A percentile compares a stretch with the other conserved stretches of the same genome.
Conservation (phyloP, 139 green algal species). For the Micromonas pusilla region DNA sequence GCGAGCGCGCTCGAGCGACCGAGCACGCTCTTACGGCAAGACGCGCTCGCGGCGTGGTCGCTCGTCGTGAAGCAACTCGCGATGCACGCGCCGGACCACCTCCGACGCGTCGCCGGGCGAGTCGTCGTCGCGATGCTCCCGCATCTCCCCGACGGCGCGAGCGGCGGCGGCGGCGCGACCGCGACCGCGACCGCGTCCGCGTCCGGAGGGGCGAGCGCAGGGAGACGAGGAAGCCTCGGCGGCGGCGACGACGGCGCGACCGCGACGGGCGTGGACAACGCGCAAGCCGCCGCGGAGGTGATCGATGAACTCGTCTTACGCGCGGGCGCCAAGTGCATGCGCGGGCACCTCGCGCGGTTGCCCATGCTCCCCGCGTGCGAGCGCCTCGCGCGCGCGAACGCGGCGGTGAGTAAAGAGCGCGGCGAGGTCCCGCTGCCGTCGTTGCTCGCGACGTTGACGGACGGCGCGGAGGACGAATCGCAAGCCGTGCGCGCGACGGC, state of each 20-base stretch:
- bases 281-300: slow-evolving; percentile 1
- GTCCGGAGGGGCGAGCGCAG: not conserved
- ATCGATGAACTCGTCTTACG: slow-evolving; percentile 27
- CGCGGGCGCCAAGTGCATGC: not conserved
- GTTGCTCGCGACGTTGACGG: not conserved
- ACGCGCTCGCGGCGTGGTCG: not conserved
- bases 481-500: not conserved
- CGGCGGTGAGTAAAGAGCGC: not conserved
- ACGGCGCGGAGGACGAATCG: not conserved
- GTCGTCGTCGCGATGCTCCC: slow-evolving; percentile 28
- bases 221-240: not conserved
- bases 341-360: not conserved
- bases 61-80: slow-evolving; percentile 12
- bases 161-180: too few relatives aligned
- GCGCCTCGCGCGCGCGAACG: slow-evolving; percentile 10
- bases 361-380: slow-evolving; percentile 9
- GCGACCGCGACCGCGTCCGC: too few relatives aligned
- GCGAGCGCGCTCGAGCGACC: not conserved
- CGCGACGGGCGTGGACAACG: not conserved
- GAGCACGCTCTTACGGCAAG: not conserved
- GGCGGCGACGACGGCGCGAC: too few relatives aligned
- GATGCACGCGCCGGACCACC: not conserved
- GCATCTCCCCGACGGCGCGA: not conserved
- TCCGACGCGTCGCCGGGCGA: slow-evolving; percentile 5
- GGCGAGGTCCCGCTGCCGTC: not conserved